Evolutionary conservation across 768 basidiomycete genomes (phyloP), one percentile per base, ranked within the genome.

Genomic region (Leccinum fibrillosum): DNA sequence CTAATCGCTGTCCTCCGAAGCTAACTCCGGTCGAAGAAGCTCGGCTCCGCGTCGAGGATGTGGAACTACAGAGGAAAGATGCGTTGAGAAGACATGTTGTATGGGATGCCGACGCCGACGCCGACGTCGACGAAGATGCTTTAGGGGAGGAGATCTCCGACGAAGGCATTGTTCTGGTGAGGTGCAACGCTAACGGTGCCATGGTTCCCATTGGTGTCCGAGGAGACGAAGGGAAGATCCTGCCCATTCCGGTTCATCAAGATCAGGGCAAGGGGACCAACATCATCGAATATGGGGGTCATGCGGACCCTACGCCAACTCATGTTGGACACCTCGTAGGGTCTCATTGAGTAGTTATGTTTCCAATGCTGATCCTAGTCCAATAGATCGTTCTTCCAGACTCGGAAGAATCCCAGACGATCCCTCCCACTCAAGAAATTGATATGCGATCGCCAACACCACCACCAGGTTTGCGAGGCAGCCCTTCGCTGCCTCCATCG

Each of bases 11-110:
- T 55, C 72, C 72, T 15, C 76, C 77, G 9, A 73, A 69, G 53
- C 74, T 85, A 2, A 84, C 84, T 1, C 85, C 86, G 15, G 68
- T 80, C 6, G 78, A 88, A 69, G 87, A 88, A 65, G 81, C 82
- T 2, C 73, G 73, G 3, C 59, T 80, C 30, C 78, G 84, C 34
- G 75, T 72, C 9, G 76, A 83, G 42, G 82, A 90, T 69, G 77
- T 77, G 2, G 82, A 86, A 58, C 75, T 79, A 30, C 89, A 90
- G 66, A 73, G 72, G 54, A 74, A 77, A 60, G 90, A 92, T 58
- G 89, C 90, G 2, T 66, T 77, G 30, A 70, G 75, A 11, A 80
- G 91, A 57, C 83, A 79, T 49, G 72, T 91, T 25, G 82, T 86
- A 9, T 93, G 90, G 89, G 74, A 75, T 57, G 80, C 79, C 12